These are phyloP conservation scores for Exophiala bonariae DNA, from an alignment of 2,329 filamentous ascomycete species.

Conservation along the genomic window DNA sequence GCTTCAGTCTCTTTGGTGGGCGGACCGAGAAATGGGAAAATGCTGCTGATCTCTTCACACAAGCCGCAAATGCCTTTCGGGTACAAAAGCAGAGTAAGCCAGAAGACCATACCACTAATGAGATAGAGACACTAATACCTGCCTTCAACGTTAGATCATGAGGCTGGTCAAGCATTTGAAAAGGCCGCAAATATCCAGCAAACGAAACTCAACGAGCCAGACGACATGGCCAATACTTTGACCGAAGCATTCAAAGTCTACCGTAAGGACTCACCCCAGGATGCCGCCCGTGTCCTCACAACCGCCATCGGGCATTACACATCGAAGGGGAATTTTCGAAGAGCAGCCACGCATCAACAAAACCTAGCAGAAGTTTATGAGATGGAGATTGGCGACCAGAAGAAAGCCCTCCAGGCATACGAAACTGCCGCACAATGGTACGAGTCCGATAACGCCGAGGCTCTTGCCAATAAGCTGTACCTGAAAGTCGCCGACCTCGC, in stretches of 20 bases:
- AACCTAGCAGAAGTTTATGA: constrained; percentile 85
- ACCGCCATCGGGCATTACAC: constrained; percentile 84
- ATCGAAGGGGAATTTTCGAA: constrained; percentile 82
- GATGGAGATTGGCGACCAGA: constrained; percentile 73
- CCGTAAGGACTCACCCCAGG: constrained; percentile 77
- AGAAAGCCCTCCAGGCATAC: constrained; percentile 78
- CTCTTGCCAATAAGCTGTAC: constrained; percentile 90
- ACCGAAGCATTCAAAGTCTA: constrained; percentile 96
- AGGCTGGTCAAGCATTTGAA: constrained; percentile 85
- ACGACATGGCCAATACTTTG: constrained; percentile 86
- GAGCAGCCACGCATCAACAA: constrained; percentile 89
- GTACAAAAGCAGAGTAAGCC: constrained; percentile 76
- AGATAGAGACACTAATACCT: not conserved
- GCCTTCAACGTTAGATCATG: constrained; percentile 60
- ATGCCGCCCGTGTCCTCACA: constrained; percentile 78
- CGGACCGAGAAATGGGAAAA: constrained; percentile 85
- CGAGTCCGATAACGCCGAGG: constrained; percentile 79
- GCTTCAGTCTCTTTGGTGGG: constrained; percentile 88
- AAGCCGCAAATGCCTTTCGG: constrained; percentile 89
- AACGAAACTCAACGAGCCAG: constrained; percentile 80
- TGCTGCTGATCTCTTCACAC: constrained; percentile 81
- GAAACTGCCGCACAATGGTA: constrained; percentile 87
- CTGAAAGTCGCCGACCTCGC: constrained; percentile 88
- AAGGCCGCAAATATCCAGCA: constrained; percentile 79
- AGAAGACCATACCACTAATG: constrained; percentile 13